Conservation (phyloP, 257 asterid genomes). For the Jasminum sambac region DNA sequence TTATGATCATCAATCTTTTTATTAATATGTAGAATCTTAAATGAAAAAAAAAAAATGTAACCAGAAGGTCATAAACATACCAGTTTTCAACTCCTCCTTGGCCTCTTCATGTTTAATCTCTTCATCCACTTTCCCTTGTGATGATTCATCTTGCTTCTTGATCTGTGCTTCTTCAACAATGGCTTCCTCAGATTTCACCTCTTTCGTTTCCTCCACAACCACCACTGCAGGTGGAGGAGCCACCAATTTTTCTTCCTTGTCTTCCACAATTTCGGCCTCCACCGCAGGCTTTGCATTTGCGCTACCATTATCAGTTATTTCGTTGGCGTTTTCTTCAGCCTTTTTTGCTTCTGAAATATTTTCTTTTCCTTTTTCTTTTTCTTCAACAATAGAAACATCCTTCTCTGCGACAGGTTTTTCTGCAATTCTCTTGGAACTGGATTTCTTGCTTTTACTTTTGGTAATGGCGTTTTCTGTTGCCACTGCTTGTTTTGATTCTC, state of each 20-base stretch:
- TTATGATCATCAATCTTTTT: too few relatives aligned
- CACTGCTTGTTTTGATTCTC: conserved; percentile 88
- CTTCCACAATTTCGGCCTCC: not conserved
- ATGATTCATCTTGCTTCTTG: conserved; percentile 24
- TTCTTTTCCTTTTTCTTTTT: conserved; percentile 4
- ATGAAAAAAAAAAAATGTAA: not conserved
- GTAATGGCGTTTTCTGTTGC: conserved; percentile 49
- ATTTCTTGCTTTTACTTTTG: conserved; percentile 50
- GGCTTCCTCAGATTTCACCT: conserved; percentile 10
- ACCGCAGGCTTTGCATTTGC: conserved; percentile 20
- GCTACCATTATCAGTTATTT: conserved; percentile 2
- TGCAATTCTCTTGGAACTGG: conserved; percentile 29
- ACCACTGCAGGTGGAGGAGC: conserved; percentile 1
- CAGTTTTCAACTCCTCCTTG: conserved; percentile 34
- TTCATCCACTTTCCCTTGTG: conserved; percentile 11
- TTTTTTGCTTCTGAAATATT: conserved; percentile 12
- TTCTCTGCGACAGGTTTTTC: conserved; percentile 18
- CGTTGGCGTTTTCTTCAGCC: conserved; percentile 18
- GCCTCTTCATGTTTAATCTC: conserved; percentile 22
- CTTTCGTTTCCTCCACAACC: conserved; percentile 29
- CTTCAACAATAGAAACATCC: conserved; percentile 1
- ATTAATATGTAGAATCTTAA: too few relatives aligned
- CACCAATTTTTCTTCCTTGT: not conserved
- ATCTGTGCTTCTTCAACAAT: conserved; percentile 19
- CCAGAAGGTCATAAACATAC: conserved; percentile 26